Evolutionary conservation across 2,329 filamentous ascomycete species (phyloP).

Genomic region (Talaromyces piceae): DNA sequence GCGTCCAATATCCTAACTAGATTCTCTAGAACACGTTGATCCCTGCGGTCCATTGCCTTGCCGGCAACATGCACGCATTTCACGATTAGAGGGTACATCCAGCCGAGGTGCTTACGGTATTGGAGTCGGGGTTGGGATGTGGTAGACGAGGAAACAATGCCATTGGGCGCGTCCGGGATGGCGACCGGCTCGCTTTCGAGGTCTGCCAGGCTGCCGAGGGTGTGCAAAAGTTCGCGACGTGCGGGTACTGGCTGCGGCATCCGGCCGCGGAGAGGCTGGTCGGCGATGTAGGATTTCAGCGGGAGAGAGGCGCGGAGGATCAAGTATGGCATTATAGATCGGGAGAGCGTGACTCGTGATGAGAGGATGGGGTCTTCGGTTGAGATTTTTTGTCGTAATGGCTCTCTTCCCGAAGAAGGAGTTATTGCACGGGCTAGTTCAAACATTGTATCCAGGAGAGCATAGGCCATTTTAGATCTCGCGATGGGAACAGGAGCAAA

Average conservation of each 20-base stretch:
- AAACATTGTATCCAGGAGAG: constrained; percentile 74
- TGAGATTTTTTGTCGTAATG: not conserved
- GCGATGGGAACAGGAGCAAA: constrained; percentile 57
- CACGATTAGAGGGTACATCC: constrained; percentile 66
- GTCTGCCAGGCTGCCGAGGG: constrained; percentile 58
- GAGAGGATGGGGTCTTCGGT: constrained; percentile 14
- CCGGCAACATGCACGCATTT: constrained; percentile 31
- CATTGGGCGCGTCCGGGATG: constrained; percentile 45
- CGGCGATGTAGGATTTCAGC: constrained; percentile 77
- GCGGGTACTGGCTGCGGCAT: constrained; percentile 84
- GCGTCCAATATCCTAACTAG: constrained; percentile 55
- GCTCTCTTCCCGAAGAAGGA: constrained; percentile 31
- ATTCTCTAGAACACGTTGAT: constrained; percentile 37
- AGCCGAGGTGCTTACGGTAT: constrained; percentile 65
- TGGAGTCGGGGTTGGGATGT: constrained; percentile 44
- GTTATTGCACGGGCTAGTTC: constrained; percentile 47
- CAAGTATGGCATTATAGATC: constrained; percentile 70
- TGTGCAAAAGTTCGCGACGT: constrained; percentile 66
- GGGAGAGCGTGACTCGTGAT: constrained; percentile 57
- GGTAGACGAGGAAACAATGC: not conserved
- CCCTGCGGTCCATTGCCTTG: constrained; percentile 32
- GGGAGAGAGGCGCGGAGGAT: constrained; percentile 74
- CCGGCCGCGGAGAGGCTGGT: constrained; percentile 79
- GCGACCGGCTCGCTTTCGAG: constrained; percentile 64
- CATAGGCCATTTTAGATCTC: constrained; percentile 67